Evolutionary conservation across 1,284 basidiomycete species (phyloP), one percentile per base, ranked within the genome.

Genomic region (Sanghuangporus weigelae): DNA sequence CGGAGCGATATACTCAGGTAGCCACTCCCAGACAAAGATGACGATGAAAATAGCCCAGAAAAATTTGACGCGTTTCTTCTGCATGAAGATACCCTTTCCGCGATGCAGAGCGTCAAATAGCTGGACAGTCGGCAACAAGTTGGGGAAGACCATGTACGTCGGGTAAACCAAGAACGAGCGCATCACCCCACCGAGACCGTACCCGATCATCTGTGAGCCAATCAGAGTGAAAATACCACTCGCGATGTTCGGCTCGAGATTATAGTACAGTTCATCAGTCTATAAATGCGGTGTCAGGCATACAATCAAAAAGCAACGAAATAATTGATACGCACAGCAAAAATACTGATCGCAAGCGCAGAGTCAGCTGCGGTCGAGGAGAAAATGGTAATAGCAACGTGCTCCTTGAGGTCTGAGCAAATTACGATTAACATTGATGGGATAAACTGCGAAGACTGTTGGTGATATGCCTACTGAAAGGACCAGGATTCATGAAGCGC

Each of bases 301-400:
- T 12, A 31, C 12, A 10, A 12, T n/a, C 38, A 14, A 14, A 11
- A n/a, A n/a, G 16, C 16, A 19, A 19, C 7, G 16, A 7, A 23
- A 14, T 57, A 44, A 23, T 44, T 48, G 42, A 14, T 7, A 49
- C 62, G 21, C 46, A 62, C 44, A 58, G 26, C 59, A 62, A 68
- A 57, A 42, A 57, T 59, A 50, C 73, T 77, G 59, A 79, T 79
- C 10, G 82, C 82, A 50, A 81, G 71, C 0, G 83, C 82, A 2
- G 79, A 78, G 4, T 74, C 73, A 2, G 79, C 75, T 2, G 82
- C 80, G 4, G 83, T 83, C n/a, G 80, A 77, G 6, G 80, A 72
- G 73, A 86, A 82, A 66, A 86, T 84, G n/a, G 80, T 81, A 64
- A 84, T 82, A 2, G 82, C 79, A 40, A 83, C 81, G 69, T 86